Evolutionary conservation across 306 rosid genomes (phyloP).

Genomic region (Trifolium repens): DNA sequence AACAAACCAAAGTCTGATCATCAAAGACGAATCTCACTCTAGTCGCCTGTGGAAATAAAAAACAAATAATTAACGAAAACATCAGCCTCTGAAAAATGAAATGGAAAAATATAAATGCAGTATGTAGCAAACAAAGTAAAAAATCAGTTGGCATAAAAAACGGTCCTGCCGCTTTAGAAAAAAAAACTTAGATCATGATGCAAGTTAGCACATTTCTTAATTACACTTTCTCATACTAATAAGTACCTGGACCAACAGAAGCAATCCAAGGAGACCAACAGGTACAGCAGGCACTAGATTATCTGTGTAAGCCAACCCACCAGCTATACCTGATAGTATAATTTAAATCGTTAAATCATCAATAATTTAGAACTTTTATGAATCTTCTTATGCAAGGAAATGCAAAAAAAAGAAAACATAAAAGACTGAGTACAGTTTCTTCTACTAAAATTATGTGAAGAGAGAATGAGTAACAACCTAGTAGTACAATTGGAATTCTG

Average conservation of each 20-base stretch:
- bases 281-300: conserved; percentile 83
- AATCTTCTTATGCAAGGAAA: conserved; percentile 21
- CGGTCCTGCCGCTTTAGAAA: background rate
- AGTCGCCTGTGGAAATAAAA: conserved; percentile 65
- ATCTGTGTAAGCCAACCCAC: conserved; percentile 79
- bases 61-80: conserved; percentile 26
- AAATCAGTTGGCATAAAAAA: conserved; percentile 10
- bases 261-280: conserved; percentile 86
- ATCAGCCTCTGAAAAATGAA: conserved; percentile 37
- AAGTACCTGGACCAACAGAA: conserved; percentile 86
- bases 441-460: conserved; percentile 6
- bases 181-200: background rate
- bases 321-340: conserved; percentile 70
- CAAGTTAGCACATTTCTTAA: conserved; percentile 20
- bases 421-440: background rate
- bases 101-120: background rate
- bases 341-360: conserved; percentile 23
- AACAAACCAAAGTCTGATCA: conserved; percentile 83
- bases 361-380: background rate
- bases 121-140: background rate
- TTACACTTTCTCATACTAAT: conserved; percentile 1
- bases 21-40: conserved; percentile 91
- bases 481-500: conserved; percentile 83
- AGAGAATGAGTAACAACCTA: conserved; percentile 61
- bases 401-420: background rate